A percentile compares a stretch with the other conserved stretches of the same genome.
These are phyloP conservation scores for Macrotyloma uniflorum DNA, from an alignment of 306 rosid species.

Conservation along the genomic window DNA sequence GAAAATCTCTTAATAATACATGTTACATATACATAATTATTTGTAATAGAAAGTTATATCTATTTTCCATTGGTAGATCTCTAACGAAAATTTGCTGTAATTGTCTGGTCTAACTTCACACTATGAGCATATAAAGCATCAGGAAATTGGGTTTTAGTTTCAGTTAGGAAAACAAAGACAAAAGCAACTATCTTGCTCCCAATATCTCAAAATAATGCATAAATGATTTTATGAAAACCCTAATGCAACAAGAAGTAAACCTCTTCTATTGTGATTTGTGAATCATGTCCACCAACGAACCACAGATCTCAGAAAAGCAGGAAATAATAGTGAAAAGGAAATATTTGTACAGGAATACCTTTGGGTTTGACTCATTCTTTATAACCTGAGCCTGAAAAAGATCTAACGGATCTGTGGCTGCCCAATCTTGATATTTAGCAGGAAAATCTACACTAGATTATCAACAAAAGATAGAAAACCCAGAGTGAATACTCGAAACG, in stretches of 20 bases:
- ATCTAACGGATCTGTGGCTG: slow-evolving; percentile 77
- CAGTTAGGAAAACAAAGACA: slow-evolving; percentile 14
- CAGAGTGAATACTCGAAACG: slow-evolving; percentile 41
- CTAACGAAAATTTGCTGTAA: neutral
- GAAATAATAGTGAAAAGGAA: slow-evolving; percentile 17
- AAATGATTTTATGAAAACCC: slow-evolving; percentile 16
- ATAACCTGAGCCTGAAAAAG: slow-evolving; percentile 79
- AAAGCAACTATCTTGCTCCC: slow-evolving; percentile 9
- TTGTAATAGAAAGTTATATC: neutral
- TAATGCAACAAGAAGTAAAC: neutral
- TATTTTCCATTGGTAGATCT: neutral
- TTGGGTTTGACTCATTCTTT: slow-evolving; percentile 84
- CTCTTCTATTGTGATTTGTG: neutral
- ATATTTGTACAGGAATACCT: slow-evolving; percentile 55
- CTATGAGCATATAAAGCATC: slow-evolving; percentile 15
- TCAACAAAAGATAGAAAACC: slow-evolving; percentile 43
- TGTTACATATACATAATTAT: neutral
- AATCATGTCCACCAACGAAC: neutral
- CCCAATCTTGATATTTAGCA: slow-evolving; percentile 79
- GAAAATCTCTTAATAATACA: slow-evolving; percentile 6
- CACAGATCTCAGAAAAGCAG: slow-evolving; percentile 4
- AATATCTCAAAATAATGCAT: slow-evolving; percentile 10
- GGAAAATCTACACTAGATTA: slow-evolving; percentile 95
- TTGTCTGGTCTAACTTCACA: slow-evolving; percentile 12
- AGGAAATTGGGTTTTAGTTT: neutral